Percentiles rank a stretch among this genome's conserved stretches.
Evolutionary conservation across 1,139 yeast species (phyloP).

Genomic region (Geotrichum klebahnii): DNA sequence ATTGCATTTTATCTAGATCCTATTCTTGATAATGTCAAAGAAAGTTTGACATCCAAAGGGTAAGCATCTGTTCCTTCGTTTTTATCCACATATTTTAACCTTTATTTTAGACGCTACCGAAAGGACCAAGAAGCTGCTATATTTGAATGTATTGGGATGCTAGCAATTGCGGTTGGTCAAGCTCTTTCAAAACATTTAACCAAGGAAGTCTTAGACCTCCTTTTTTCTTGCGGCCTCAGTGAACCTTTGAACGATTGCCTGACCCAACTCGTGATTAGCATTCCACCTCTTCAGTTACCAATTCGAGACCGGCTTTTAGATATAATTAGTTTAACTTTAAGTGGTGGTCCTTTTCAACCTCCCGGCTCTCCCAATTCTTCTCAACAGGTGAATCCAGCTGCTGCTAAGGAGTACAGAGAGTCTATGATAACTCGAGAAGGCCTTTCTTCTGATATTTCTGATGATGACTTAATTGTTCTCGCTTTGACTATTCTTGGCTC

Average conservation of each 20-base stretch:
- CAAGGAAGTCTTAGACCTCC: constrained; percentile 71
- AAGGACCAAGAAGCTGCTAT: constrained; percentile 82
- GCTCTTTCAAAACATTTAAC: constrained; percentile 86
- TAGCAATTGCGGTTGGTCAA: constrained; percentile 91
- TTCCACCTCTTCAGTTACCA: constrained; percentile 74
- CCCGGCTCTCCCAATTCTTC: constrained; percentile 76
- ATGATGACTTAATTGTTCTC: constrained; percentile 56
- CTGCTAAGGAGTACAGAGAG: constrained; percentile 75
- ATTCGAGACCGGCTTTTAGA: constrained; percentile 71
- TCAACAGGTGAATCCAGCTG: constrained; percentile 55
- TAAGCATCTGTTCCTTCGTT: constrained; percentile 20
- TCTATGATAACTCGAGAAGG: constrained; percentile 65
- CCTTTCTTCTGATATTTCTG: constrained; percentile 39
- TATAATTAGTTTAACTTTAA: constrained; percentile 67
- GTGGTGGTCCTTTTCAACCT: constrained; percentile 75
- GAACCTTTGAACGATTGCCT: constrained; percentile 74
- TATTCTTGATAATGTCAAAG: constrained; percentile 75
- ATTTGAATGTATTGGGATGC: constrained; percentile 81
- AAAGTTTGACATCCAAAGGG: constrained; percentile 70
- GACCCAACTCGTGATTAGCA: constrained; percentile 59
- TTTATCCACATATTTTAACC: constrained; percentile 16
- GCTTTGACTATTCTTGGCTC: constrained; percentile 69
- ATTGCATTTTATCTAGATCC: constrained; percentile 88
- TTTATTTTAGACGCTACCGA: constrained; percentile 45
- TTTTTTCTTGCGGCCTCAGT: constrained; percentile 78